Evolutionary conservation across 75 land plant genomes (phyloP), one percentile per base, ranked within the genome.

Genomic region (Cunninghamia lanceolata): DNA sequence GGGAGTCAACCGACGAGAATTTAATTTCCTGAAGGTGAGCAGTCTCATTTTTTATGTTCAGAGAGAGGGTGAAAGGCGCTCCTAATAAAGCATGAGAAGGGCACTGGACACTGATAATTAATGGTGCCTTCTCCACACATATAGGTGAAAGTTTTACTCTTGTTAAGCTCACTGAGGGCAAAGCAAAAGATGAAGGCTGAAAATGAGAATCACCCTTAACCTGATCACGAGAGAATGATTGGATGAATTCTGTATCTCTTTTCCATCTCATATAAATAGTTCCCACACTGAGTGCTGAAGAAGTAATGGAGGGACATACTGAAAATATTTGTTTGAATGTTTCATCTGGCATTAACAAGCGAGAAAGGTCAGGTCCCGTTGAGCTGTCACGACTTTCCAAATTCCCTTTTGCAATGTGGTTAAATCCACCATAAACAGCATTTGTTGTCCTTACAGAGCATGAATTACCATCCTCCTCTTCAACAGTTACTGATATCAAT

Each of bases 61-160:
- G 45, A 30, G 85, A 86, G 87, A 91, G 87, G 21, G 90, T 89
- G 84, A 98, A 97, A 14, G 99, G 99, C 21, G 73, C 85, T 11
- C 99, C 96, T 47, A 97, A 85, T 43, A 94, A 71, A 45, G 95
- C 96, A 93, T 95, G 91, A 81, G 99, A 93, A 28, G 99, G 99
- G 81, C 95, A 95, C 34, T 94, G 89, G 84, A 95, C 81, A 46
- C 85, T 89, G 47, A 93, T 93, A n/a, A 97, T 82, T 47, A 97
- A 73, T 43, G 96, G 95, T 70, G 99, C 88, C 82, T 90, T 88
- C 88, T 98, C 99, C 36, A 93, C 94, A 63, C 87, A 76, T 25
- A 94, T 92, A 85, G 87, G 87, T 53, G 99, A 94, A n/a, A 98
- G 89, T 21, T 77, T 88, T 21, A 91, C 88, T 78, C 84, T 82